phyloP scores from a whole-genome alignment of 2,329 filamentous ascomycete genomes.

The Beauveria medogensis region DNA sequence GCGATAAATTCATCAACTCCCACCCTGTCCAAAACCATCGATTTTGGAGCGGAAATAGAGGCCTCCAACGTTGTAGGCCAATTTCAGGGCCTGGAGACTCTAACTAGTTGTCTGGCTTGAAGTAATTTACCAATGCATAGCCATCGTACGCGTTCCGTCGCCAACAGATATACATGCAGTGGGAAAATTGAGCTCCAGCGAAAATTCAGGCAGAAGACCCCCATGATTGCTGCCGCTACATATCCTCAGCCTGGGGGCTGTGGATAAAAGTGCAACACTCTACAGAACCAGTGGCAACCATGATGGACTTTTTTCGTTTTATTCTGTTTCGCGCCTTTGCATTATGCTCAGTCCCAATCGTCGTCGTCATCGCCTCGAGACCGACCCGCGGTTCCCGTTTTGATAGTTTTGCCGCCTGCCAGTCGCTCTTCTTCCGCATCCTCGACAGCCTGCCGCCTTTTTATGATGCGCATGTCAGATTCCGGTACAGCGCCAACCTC shows the following conservation, averaged over 20 bases:
- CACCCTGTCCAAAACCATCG: too few species aligned
- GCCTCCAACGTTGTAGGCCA: neutral
- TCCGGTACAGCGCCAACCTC: slow-evolving; percentile 72
- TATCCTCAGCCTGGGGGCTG: neutral
- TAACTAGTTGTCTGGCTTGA: neutral
- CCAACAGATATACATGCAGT: neutral
- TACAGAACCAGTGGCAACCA: neutral
- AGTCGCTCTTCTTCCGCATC: slow-evolving; percentile 53
- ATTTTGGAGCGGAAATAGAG: too few species aligned
- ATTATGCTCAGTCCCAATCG: slow-evolving; percentile 49
- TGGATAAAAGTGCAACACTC: neutral
- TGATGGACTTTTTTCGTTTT: neutral
- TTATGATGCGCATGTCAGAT: slow-evolving; percentile 68
- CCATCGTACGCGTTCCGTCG: neutral
- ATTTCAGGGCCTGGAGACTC: neutral
- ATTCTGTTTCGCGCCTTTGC: neutral
- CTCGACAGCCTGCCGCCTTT: slow-evolving; percentile 50
- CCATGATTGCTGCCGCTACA: neutral
- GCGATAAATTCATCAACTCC: too few species aligned
- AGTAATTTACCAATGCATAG: neutral
- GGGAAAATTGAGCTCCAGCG: neutral
- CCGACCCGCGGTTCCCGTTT: slow-evolving; percentile 40
- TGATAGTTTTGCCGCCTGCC: slow-evolving; percentile 37
- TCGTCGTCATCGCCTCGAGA: slow-evolving; percentile 37
- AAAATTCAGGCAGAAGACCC: neutral